Percentiles rank a stretch among this genome's conserved stretches.
Conservation (phyloP, 2,329 filamentous ascomycete species). For the Fusarium fracticaudum region DNA sequence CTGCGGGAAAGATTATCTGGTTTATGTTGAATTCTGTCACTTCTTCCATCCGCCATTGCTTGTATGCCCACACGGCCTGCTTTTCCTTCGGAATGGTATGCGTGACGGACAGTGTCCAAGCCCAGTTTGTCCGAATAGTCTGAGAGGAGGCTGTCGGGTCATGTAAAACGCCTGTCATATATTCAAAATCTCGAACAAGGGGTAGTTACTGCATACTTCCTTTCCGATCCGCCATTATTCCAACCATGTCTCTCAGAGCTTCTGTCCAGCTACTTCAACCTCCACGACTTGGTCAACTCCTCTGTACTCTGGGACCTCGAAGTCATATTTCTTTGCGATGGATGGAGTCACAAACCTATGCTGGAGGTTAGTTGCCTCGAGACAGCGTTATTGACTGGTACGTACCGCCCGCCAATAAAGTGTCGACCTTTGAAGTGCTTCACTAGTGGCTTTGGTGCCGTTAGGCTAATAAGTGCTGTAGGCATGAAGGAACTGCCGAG, state of each 20-base stretch:
- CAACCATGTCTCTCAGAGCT: conserved; percentile 55
- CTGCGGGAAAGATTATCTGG: conserved; percentile 67
- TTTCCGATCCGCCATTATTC: conserved; percentile 2
- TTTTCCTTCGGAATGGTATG: conserved; percentile 56
- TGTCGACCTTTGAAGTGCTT: conserved; percentile 87
- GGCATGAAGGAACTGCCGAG: conserved; percentile 85
- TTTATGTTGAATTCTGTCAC: conserved; percentile 67
- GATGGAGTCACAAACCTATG: conserved; percentile 78
- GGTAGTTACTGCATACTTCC: conserved; percentile 1
- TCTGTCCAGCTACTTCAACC: conserved; percentile 62
- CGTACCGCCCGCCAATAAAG: conserved; percentile 86
- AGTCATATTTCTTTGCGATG: conserved; percentile 85
- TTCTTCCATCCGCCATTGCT: conserved; percentile 60
- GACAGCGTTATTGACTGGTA: conserved; percentile 29
- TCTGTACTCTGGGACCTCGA: conserved; percentile 84
- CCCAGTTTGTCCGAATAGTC: conserved; percentile 67
- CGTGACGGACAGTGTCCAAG: conserved; percentile 66
- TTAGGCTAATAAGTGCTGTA: conserved; percentile 82
- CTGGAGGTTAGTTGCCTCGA: conserved; percentile 23
- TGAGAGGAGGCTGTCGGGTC: conserved; percentile 63
- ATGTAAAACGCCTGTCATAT: conserved; percentile 53
- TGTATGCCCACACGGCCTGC: conserved; percentile 57
- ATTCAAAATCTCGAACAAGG: conserved; percentile 11
- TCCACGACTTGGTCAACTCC: conserved; percentile 93
- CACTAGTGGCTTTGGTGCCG: conserved; percentile 90